These are phyloP conservation scores for Colletotrichum sp. DNA, from an alignment of 2,329 filamentous ascomycete species.

Conservation along the genomic window DNA sequence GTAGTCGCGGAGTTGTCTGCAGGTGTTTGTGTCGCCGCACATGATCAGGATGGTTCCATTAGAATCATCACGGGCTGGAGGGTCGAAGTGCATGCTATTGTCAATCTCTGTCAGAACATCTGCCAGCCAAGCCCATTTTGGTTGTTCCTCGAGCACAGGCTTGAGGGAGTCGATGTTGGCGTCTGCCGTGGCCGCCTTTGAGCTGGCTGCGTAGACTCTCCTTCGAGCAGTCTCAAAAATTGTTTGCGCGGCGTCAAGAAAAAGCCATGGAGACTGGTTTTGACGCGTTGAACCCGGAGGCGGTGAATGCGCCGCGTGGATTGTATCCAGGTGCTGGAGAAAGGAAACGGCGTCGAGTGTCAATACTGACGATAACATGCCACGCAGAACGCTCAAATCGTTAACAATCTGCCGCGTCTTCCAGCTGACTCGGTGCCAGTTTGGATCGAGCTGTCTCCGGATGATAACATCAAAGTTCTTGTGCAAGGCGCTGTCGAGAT, in stretches of 20 bases:
- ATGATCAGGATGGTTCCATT: slow-evolving; percentile 95
- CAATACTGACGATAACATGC: slow-evolving; percentile 81
- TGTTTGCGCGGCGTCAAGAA: slow-evolving; percentile 91
- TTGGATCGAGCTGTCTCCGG: slow-evolving; percentile 87
- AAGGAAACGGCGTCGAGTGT: slow-evolving; percentile 91
- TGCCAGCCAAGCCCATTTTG: slow-evolving; percentile 90
- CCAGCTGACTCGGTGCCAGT: slow-evolving; percentile 96
- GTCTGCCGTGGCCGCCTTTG: slow-evolving; percentile 47
- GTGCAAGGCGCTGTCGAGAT: slow-evolving; percentile 88
- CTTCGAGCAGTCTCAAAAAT: slow-evolving; percentile 91
- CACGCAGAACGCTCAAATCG: slow-evolving; percentile 83
- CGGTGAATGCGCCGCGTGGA: slow-evolving; percentile 88
- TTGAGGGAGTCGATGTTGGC: slow-evolving; percentile 66
- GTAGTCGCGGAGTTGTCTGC: slow-evolving; percentile 88
- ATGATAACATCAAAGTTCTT: slow-evolving; percentile 92
- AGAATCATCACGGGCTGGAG: slow-evolving; percentile 76
- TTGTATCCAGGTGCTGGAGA: slow-evolving; percentile 91
- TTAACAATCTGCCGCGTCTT: slow-evolving; percentile 94
- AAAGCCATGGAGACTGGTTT: slow-evolving; percentile 94
- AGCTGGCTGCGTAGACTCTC: slow-evolving; percentile 79
- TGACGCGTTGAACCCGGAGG: slow-evolving; percentile 86
- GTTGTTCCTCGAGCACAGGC: slow-evolving; percentile 89
- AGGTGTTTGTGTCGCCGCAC: slow-evolving; percentile 88
- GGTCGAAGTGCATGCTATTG: slow-evolving; percentile 85
- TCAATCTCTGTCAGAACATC: slow-evolving; percentile 95